Percentiles rank a stretch among this genome's conserved stretches.
Conservation (phyloP, 2,329 filamentous ascomycete species). For the Colletotrichum sansevieriae region DNA sequence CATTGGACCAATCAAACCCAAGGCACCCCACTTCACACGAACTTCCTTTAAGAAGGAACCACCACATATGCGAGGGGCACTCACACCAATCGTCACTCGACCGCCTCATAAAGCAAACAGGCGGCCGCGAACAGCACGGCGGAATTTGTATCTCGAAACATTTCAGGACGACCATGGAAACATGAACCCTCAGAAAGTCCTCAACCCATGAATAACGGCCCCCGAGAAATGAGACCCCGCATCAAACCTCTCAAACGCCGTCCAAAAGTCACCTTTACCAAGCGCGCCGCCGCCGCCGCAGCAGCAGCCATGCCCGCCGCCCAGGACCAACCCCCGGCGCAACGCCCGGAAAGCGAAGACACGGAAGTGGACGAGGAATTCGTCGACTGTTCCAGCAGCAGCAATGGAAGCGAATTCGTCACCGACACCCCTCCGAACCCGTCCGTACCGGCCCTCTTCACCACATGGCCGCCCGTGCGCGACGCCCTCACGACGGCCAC, state of each 20-base stretch:
- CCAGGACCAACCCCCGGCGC: slow-evolving; percentile 7
- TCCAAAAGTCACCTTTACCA: slow-evolving; percentile 50
- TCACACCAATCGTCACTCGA: not conserved
- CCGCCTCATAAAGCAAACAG: not conserved
- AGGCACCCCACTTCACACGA: not conserved
- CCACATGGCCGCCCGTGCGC: slow-evolving; percentile 69
- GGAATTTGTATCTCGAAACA: too few species aligned
- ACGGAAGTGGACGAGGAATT: slow-evolving; percentile 37
- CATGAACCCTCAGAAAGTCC: not conserved
- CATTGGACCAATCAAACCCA: slow-evolving; percentile 20
- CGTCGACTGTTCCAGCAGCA: slow-evolving; percentile 30
- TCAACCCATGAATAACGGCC: not conserved
- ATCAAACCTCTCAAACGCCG: slow-evolving; percentile 46
- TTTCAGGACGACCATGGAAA: too few species aligned
- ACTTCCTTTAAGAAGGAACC: slow-evolving; percentile 25
- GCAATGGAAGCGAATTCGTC: slow-evolving; percentile 26
- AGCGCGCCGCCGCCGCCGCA: slow-evolving; percentile 32
- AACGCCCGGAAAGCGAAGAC: slow-evolving; percentile 20
- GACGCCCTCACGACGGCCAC: slow-evolving; percentile 78
- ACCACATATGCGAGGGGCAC: not conserved
- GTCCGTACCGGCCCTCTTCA: slow-evolving; percentile 69
- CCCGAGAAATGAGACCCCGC: slow-evolving; percentile 41
- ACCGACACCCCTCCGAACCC: slow-evolving; percentile 28
- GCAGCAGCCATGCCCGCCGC: slow-evolving; percentile 38
- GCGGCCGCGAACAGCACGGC: too few species aligned